Base-by-base conservation (phyloP, 129 eudicot genomes). In the Glebionis coronaria region DNA sequence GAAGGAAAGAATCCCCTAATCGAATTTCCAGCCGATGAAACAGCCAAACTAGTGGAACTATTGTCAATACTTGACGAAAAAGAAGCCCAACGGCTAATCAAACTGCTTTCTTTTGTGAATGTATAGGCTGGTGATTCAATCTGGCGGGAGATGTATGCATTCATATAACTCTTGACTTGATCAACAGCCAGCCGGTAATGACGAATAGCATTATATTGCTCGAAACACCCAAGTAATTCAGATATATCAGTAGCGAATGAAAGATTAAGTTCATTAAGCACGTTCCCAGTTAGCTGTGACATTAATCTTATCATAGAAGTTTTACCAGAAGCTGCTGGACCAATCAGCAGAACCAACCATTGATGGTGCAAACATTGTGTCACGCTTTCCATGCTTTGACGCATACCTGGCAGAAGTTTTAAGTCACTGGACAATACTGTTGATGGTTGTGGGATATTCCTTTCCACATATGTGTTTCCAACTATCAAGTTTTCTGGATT, bases 191-290 rank as follows among this genome's bases (percentile, higher is more conserved):
- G 60, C 9, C 83, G 88, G 60, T 78, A 94, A 81, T 81, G 86
- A 12, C 99, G 95, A 55, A 85, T 81, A 69, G 87, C 95, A 75
- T 84, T 84, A 63, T 87, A 83, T 79, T 94, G 99, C 83, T 94
- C 99, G 69, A 94, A 94, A 71, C 83, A 86, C 75, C 99, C 99
- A 73, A 94, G 97, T 27, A 94, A 74, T 47, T 94, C 99, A 42
- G 97, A 84, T 70, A 89, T 94, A 78, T 94, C 99, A 68, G 97
- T 84, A 12, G 95, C 84, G 61, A 97, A 84, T 2, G 99, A 94
- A 76, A 94, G 90, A 76, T 82, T 89, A 54, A 94, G 81, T 71
- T 94, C 99, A 78, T 89, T 82, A 25, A 94, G 82, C 13, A 81
- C 85, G 57, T 85, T 94, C 44, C 99, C 99, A 55, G 95, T 82